Evolutionary conservation across 2,329 filamentous ascomycete species (phyloP), one percentile per base, ranked within the genome.

Genomic region (Cryphonectria nitschkei): DNA sequence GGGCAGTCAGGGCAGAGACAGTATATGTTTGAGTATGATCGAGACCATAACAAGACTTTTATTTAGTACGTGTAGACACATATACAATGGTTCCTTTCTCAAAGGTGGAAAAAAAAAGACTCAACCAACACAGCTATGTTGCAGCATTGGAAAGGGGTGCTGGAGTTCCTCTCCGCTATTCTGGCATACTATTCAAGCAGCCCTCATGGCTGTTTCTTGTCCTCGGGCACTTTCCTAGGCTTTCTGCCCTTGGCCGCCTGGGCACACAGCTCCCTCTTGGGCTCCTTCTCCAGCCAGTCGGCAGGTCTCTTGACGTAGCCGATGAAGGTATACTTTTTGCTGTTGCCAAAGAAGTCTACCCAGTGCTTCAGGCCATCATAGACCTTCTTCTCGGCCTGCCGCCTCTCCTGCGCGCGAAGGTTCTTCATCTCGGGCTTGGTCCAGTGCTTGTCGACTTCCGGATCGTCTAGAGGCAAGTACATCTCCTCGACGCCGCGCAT

Each of bases 401-500:
- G 84, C 66, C 86, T 76, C 83, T 97, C 95, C 78, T 86, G 81
- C 75, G 88, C 87, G 73, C 88, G 87, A 69, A 89, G 71, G 50
- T 74, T 79, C 70, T 80, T 82, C 73, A 91, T 81, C 77, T 90
- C 85, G 19, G 84, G 85, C 26, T 87, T 82, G 50, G 81, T 82
- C 82, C 84, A 90, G 76, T 87, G 81, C 50, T 78, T 76, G 79
- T 95, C 92, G 37, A 92, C 86, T 69, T 85, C 84, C 0, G 86
- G 83, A 76, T 91, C 85, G 78, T 91, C 89, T 46, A 89, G 76
- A 1, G 89, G 89, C 11, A 95, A 79, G 81, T 89, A 98, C 88
- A 97, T 96, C 74, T 90, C 87, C 82, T 98, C 96, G 5, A 93
- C 91, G 62, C 96, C 96, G 73, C 93, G 88, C 79, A 98, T 83